These are phyloP conservation scores for Castanea mollissima DNA, from an alignment of 306 rosid genomes.

Conservation along the genomic window DNA sequence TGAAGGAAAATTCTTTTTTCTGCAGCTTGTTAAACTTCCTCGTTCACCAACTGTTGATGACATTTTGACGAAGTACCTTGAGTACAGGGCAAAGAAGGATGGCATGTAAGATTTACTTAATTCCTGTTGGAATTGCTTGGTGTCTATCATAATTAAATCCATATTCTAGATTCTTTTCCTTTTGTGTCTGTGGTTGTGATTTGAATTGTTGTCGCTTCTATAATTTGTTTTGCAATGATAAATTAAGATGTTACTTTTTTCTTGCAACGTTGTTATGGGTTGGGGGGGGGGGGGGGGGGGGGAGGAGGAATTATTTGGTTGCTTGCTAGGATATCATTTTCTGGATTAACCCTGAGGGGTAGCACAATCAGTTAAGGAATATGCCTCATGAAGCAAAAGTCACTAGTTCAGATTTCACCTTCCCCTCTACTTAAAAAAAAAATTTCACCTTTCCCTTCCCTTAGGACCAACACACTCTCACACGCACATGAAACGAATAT, in stretches of 20 bases:
- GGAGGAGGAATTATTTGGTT: no score
- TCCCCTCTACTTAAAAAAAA: no score
- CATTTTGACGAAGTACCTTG: slow-evolving; percentile 79
- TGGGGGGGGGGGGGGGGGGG: background rate
- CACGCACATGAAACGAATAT: background rate
- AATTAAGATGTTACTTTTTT: background rate
- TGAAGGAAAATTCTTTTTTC: slow-evolving; percentile 22
- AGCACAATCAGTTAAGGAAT: no score
- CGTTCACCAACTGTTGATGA: slow-evolving; percentile 98
- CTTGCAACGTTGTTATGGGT: background rate
- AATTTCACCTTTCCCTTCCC: no score
- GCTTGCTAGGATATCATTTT: background rate
- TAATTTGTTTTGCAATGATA: background rate
- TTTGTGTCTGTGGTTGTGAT: background rate
- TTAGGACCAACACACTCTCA: no score
- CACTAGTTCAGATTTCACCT: no score
- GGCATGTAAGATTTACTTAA: slow-evolving; percentile 60
- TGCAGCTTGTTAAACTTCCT: slow-evolving; percentile 94
- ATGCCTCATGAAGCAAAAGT: no score
- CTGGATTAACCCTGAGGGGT: no score
- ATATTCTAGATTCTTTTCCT: slow-evolving; percentile 19
- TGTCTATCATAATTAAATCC: slow-evolving; percentile 11
- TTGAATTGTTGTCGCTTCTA: slow-evolving; percentile 11
- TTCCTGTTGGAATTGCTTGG: background rate
- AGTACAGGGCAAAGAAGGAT: slow-evolving; percentile 85